These are phyloP conservation scores for Coriaria nepalensis DNA, from an alignment of 306 rosid species.

Conservation along the genomic window DNA sequence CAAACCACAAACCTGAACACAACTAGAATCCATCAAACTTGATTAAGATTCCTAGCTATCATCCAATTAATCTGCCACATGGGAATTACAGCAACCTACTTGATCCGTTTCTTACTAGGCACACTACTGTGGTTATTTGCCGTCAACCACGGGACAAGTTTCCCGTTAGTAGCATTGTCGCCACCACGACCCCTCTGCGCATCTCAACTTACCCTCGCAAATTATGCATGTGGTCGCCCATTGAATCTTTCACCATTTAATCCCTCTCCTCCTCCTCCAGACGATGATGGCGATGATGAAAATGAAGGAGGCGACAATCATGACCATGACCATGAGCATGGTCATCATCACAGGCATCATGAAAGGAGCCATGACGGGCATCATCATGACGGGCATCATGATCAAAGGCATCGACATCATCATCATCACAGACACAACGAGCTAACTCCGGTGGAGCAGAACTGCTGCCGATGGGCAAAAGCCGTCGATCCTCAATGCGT, in stretches of 20 bases:
- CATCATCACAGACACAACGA: not conserved
- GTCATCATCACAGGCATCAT: conserved; percentile 5
- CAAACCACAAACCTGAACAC: too few relatives aligned
- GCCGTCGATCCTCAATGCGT: conserved; percentile 54
- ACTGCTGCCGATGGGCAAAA: conserved; percentile 64
- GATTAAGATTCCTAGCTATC: too few relatives aligned
- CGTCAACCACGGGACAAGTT: too few relatives aligned
- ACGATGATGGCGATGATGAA: not conserved
- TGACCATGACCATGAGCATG: not conserved
- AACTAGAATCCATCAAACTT: too few relatives aligned
- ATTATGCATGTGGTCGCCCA: conserved; percentile 60
- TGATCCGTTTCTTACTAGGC: too few relatives aligned
- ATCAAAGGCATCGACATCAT: conserved; percentile 15
- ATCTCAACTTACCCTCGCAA: conserved; percentile 55
- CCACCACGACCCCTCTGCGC: conserved; percentile 45
- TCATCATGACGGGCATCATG: not conserved
- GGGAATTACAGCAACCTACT: too few relatives aligned
- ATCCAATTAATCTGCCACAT: too few relatives aligned
- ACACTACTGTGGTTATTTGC: too few relatives aligned
- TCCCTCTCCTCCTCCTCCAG: conserved; percentile 15
- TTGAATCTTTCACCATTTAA: conserved; percentile 11
- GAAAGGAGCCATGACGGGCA: too few relatives aligned
- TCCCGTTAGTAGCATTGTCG: not conserved
- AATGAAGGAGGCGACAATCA: not conserved
- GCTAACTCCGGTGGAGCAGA: conserved; percentile 22